Base-by-base conservation (phyloP, 306 rosid species). In the Cyamopsis tetragonoloba region DNA sequence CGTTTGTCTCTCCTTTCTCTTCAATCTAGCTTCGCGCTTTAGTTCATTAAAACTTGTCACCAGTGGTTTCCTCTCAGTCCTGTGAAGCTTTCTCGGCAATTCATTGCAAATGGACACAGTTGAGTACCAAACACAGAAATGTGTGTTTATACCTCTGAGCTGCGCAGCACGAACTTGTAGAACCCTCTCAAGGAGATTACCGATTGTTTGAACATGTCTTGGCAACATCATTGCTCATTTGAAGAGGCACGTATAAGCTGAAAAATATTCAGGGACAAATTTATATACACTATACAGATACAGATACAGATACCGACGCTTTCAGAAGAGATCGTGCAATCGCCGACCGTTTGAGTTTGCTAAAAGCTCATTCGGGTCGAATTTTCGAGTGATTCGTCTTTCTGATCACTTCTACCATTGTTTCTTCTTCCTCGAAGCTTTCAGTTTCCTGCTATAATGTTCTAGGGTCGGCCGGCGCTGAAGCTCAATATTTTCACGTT, bases 21-120 rank as follows among this genome's bases (percentile, higher is more conserved):
- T 81, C 79, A 35, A 49, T 55, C 88, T 85, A 26, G 84, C 90
- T 68, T 74, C 72, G 3, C 88, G 85, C 77, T 88, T 88, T 22
- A 88, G 83, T 57, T 83, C 79, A 60, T 80, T 83, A 53, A 88
- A 39, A 66, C 84, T 83, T 17, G 61, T 83, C 39, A 83, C 77
- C 8, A 47, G 35, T 27, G 88, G 90, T 73, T 88, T 88, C 70
- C 95, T 83, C 87, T 85, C 86, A 8, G 43, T 73, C 43, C 68
- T 85, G 50, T 77, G 74, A 38, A 56, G 81, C 72, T 77, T 88
- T 57, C 62, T 69, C 0, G 84, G 79, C 19, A 81, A 60, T 38
- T 62, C 75, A 27, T 59, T 44, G 64, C 59, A 65, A 54, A 54
- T 50, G 0, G 73, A 65, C 13, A 61, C 38, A 42, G 85, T 62